Base-by-base conservation (phyloP, 2,329 filamentous ascomycete genomes). In the Incumbomyces lentus region DNA sequence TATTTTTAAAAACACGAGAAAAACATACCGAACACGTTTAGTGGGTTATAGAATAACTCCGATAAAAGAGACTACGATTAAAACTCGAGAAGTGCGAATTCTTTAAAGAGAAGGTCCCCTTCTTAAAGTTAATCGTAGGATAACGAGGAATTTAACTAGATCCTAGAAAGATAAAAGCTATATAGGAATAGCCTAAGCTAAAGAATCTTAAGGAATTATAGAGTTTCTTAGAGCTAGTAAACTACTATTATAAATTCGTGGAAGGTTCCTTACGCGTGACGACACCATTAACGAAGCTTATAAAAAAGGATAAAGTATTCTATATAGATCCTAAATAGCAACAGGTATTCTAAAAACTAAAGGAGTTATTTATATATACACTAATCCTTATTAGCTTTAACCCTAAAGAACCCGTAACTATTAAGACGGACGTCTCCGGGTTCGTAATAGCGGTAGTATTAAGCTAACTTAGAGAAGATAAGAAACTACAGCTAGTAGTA, bases 211-310 rank as follows among this genome's bases (percentile, higher is more conserved):
- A 17, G 46, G 19, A 35, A 56, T n/a, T n/a, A n/a, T 10, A 32
- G 8, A 13, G 18, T 8, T 57, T 58, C 40, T 37, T 57, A 36
- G 47, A 39, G 10, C 52, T 55, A 39, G 35, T 41, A 22, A 56
- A 56, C 40, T 57, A 54, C 40, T 56, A 57, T 41, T 12, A 44
- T 13, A 18, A 44, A 22, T 56, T 58, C 49, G 54, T 58, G 36
- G 30, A 53, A 17, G 33, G 14, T 8, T 18, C 8, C 36, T 13
- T 29, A 17, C 36, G 38, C 19, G 38, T 10, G 16, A n/a, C 19
- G 18, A 37, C 31, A 10, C 17, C 5, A 18, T 19, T 51, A 35
- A 40, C 18, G 16, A 31, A 52, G 41, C 35, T 19, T 37, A 33
- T 36, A 16, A 46, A 46, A 10, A 52, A 44, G 16, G 29, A 35